Evolutionary conservation across 1,139 yeast species (phyloP), one percentile per base, ranked within the genome.

Genomic region (Torulaspora pretoriensis): DNA sequence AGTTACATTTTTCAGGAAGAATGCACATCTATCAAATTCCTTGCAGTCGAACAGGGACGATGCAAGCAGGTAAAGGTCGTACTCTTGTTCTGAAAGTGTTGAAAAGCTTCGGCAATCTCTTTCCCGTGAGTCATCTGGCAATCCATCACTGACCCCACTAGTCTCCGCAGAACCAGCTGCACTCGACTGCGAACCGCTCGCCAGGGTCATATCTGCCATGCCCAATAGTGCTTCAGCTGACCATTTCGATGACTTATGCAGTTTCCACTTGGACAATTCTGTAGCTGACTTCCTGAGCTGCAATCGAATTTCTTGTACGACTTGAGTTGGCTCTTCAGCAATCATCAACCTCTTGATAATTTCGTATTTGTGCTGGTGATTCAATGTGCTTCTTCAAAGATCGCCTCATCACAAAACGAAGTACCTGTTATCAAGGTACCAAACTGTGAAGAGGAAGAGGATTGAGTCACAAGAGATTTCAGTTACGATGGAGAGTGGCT

Each of bases 21-120:
- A 70, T 1, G 86, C 80, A 48, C 94, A 86, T 27, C 98, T 68
- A 48, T 83, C 94, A 60, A 83, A 90, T 62, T 92, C 98, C 56
- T 85, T 83, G 59, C 90, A 80, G 57, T 80, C 83, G 68, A 92
- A 88, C 57, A 85, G 83, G 0, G 87, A 64, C 47, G 80, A 79
- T 0, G 95, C 97, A 24, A 88, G 68, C 9, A 78, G 56, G 33
- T 81, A 65, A 49, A 65, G 65, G 42, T 74, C 74, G 40, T 64
- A 61, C 33, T 79, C 83, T 10, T 68, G 46, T 23, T 57, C 60
- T 19, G 54, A 55, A 37, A 51, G 47, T 3, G 47, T 50, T 9
- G 38, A 37, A 26, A 42, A 39, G 28, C 32, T 38, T 22, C 33
- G 35, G 13, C 17, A 30, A 16, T 24, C 17, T 19, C 30, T 31